Base-by-base conservation (phyloP, 768 basidiomycete genomes). In the Panaeolus cyanescens region DNA sequence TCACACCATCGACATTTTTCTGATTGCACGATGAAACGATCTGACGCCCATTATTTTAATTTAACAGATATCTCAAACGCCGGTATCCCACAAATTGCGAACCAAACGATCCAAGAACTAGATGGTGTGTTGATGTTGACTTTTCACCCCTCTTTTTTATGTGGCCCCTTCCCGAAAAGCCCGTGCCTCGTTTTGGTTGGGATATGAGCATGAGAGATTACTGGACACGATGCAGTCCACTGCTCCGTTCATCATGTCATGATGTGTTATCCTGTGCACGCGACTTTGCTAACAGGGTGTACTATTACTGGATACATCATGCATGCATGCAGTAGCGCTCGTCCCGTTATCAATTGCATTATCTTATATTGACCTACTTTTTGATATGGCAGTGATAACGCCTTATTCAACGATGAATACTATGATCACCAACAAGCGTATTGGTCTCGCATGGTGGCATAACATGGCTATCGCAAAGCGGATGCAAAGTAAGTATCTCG, bases 381-480 rank as follows among this genome's bases (percentile, higher is more conserved):
- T 22, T 40, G 39, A n/a, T 34, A 8, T 32, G 17, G 12, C 32
- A 68, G 67, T 68, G 9, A 70, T 70, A 20, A 70, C 68, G 3
- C 68, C 68, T 3, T 70, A 70, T 55, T 70, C 68, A 22, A 64
- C 64, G 3, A 68, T 70, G 64, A 67, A 67, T 17, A 65, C 64
- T 3, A 66, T 69, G 67, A 59, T 70, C 13, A 64, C 66, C 12
- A 65, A 68, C 39, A 67, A 66, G 40, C 58, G 64, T 1, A 57
- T 70, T 5, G 68, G 68, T 30, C 63, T 64, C 19, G 60, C 58
- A 7, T 68, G 68, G 68, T 70, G 68, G 68, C 62, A 68, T 36
- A 67, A 67, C 32, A 70, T 70, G 65, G 68, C 55, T 3, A 45
- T 50, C 6, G 65, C 63, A 6, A 68, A 66, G 39, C 62, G 62